Percentiles rank a stretch among this genome's conserved stretches.
These are phyloP conservation scores for Cryptococcus jaspeensis DNA, from an alignment of 1,284 basidiomycete species.

Conservation along the genomic window DNA sequence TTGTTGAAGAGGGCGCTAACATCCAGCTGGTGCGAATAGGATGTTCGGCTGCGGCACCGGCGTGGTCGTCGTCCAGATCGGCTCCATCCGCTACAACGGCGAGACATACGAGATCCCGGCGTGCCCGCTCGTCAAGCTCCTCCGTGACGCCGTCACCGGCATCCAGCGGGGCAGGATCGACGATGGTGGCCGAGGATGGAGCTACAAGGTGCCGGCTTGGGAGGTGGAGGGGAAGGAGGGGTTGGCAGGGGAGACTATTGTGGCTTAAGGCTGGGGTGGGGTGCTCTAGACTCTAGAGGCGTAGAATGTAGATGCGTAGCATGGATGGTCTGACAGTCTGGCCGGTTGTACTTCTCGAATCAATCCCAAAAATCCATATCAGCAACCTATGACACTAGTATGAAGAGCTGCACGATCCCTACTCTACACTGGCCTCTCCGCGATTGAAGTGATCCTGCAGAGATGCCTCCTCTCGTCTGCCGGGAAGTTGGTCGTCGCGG, in stretches of 20 bases:
- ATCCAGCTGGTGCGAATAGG: no score
- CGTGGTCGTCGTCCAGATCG: slow-evolving; percentile 42
- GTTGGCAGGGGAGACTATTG: slow-evolving; percentile 15
- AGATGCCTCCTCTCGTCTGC: not conserved
- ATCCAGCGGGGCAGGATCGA: slow-evolving; percentile 43
- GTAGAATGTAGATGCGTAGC: no score
- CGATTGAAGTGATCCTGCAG: not conserved
- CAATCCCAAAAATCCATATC: no score
- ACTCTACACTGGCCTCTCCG: not conserved
- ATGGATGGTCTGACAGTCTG: no score
- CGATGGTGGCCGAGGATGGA: slow-evolving; percentile 29
- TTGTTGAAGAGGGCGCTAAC: no score
- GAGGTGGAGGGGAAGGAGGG: slow-evolving; percentile 24
- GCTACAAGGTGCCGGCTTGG: slow-evolving; percentile 42
- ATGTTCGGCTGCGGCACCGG: slow-evolving; percentile 48
- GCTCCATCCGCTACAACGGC: slow-evolving; percentile 35
- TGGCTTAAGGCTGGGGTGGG: not conserved
- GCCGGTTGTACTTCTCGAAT: no score
- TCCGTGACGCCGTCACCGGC: slow-evolving; percentile 43
- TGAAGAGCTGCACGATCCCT: no score
- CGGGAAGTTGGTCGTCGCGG: not conserved
- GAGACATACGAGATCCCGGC: slow-evolving; percentile 34
- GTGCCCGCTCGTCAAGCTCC: slow-evolving; percentile 38
- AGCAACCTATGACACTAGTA: no score
- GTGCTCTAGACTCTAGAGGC: no score